These are phyloP conservation scores for Maudiozyma barnettii DNA, from an alignment of 805 yeast genomes.

Conservation along the genomic window DNA sequence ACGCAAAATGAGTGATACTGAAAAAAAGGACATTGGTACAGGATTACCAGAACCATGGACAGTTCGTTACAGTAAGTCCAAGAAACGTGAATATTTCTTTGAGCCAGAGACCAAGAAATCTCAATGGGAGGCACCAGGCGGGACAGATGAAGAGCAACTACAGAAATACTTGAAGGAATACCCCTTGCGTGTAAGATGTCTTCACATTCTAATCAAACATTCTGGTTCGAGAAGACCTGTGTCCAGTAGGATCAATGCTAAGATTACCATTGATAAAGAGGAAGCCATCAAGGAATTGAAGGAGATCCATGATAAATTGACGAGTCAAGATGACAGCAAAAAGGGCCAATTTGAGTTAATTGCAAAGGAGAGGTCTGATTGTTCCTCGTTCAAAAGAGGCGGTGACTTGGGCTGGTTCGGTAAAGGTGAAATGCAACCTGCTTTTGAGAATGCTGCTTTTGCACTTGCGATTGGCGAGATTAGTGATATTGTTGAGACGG, in stretches of 20 bases:
- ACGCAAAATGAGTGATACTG: not conserved
- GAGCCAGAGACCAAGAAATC: slow-evolving; percentile 64
- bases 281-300: slow-evolving; percentile 65
- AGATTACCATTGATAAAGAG: slow-evolving; percentile 70
- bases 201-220: slow-evolving; percentile 80
- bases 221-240: slow-evolving; percentile 78
- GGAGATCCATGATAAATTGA: slow-evolving; percentile 48
- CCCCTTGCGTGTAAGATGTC: slow-evolving; percentile 65
- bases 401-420: slow-evolving; percentile 91
- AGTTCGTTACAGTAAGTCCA: slow-evolving; percentile 65
- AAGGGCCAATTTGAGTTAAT: slow-evolving; percentile 44
- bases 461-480: slow-evolving; percentile 72
- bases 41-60: slow-evolving; percentile 89
- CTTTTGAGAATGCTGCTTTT: slow-evolving; percentile 84
- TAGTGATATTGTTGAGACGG: slow-evolving; percentile 76
- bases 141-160: slow-evolving; percentile 56
- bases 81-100: slow-evolving; percentile 75
- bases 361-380: slow-evolving; percentile 79
- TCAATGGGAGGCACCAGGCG: slow-evolving; percentile 86
- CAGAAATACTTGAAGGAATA: slow-evolving; percentile 45
- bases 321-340: slow-evolving; percentile 38
- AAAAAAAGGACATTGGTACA: slow-evolving; percentile 28
- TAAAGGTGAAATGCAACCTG: slow-evolving; percentile 90
- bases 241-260: slow-evolving; percentile 71
- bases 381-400: slow-evolving; percentile 73